phyloP scores from a whole-genome alignment of 169 alveolate genomes.

The Theileria equi region DNA sequence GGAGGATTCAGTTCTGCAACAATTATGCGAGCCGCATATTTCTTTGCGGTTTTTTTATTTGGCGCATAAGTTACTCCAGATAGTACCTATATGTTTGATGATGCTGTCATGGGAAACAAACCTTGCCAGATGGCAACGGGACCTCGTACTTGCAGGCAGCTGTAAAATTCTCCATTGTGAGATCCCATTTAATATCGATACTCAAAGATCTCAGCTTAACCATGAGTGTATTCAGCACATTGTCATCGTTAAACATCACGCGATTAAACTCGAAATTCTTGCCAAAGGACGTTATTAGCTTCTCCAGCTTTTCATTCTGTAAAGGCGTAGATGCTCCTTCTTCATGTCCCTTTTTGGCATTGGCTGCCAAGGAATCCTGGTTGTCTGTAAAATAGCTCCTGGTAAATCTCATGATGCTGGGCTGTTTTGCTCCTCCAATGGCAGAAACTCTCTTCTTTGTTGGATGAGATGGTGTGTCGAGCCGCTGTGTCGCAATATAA shows the following conservation, averaged over 20 bases:
- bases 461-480: too few relatives aligned
- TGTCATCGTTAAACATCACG: conserved; percentile 44
- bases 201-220: conserved; percentile 23
- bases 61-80: conserved; percentile 26
- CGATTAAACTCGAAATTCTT: conserved; percentile 39
- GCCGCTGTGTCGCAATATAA: too few relatives aligned
- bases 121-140: conserved; percentile 29
- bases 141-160: conserved; percentile 38
- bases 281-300: conserved; percentile 22
- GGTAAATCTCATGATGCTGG: too few relatives aligned
- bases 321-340: too few relatives aligned
- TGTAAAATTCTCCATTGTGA: conserved; percentile 4
- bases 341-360: too few relatives aligned
- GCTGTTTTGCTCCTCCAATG: too few relatives aligned
- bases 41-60: conserved; percentile 48
- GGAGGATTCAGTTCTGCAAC: conserved; percentile 23
- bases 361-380: too few relatives aligned
- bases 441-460: too few relatives aligned
- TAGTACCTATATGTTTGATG: conserved; percentile 2
- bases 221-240: conserved; percentile 36
- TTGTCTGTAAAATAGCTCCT: too few relatives aligned
- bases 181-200: conserved; percentile 22
- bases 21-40: conserved; percentile 42
- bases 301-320: background rate
- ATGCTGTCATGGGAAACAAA: background rate